Conservation (phyloP, 495 filamentous ascomycete genomes). For the Neurospora discreta region DNA sequence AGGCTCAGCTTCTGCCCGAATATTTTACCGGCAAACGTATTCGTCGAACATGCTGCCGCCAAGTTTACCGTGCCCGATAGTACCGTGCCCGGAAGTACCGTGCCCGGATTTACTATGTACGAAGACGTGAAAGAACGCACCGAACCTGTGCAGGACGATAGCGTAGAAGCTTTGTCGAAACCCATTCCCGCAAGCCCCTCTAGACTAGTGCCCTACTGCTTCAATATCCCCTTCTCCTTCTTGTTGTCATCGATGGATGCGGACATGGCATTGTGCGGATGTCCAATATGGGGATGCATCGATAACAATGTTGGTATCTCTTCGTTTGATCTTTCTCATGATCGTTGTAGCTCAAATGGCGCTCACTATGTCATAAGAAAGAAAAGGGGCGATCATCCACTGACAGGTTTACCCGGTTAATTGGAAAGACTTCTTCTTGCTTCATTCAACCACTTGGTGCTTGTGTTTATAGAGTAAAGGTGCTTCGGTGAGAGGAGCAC, state of each 20-base stretch:
- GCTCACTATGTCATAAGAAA: neutral
- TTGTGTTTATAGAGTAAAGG: neutral
- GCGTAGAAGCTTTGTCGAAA: neutral
- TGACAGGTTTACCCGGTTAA: neutral
- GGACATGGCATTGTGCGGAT: neutral
- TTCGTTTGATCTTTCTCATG: neutral
- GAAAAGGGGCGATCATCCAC: neutral
- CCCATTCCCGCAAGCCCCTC: neutral
- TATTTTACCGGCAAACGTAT: neutral
- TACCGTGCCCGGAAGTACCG: neutral
- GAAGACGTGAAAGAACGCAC: neutral
- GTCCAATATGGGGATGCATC: neutral
- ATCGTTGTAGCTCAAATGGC: neutral
- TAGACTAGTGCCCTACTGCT: neutral
- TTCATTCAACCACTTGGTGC: neutral
- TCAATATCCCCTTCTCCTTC: neutral
- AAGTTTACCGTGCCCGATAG: neutral
- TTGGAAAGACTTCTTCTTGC: neutral
- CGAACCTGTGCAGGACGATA: neutral
- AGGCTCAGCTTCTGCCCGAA: neutral
- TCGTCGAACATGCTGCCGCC: neutral
- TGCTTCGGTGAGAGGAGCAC: neutral
- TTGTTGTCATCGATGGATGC: neutral
- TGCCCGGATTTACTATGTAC: neutral
- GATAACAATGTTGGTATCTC: neutral